Evolutionary conservation across 257 asterid species (phyloP), one percentile per base, ranked within the genome.

Genomic region (Verbascum thapsus): DNA sequence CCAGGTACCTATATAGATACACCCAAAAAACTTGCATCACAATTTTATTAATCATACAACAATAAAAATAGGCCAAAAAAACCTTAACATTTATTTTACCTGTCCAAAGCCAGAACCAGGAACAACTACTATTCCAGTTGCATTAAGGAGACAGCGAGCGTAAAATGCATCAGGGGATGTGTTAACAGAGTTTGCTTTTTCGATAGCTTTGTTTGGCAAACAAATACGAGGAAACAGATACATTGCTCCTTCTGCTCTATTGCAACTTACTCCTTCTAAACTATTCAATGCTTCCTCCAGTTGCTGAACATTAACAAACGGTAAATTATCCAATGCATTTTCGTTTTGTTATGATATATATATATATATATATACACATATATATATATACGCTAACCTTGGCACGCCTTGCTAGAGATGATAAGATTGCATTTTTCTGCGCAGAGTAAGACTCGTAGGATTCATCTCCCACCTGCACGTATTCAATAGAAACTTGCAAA

Each of bases 81-180:
- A 26, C 2, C 32, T 26, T 16, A 13, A 7, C 3, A 1, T 6
- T 13, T 26, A 26, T 61, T n/a, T n/a, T 55, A 92, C 99, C 96
- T 92, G 99, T 37, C 95, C 81, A 58, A 92, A 92, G 67, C 99
- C 97, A 69, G 99, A 89, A 50, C 99, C 97, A n/a, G 99, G 97
- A 63, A 92, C 99, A 2, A 87, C 87, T 7, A 92, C 99, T 2
- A 92, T 76, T 61, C 99, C 99, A 11, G 97, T 92, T 55, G 99
- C 85, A 43, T 83, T 73, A 34, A 92, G 99, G 64, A 92, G 99
- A 43, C 71, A 76, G 7, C 69, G 74, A 66, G 88, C 87, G 63
- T 92, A 92, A 49, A 85, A 82, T 35, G 95, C 75, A 41, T 92
- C 99, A 1, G 99, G 94, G 13, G 96, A 79, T 8, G 73, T 50